Base-by-base conservation (phyloP, 768 basidiomycete genomes). In the Xerocomus potaroensis region DNA sequence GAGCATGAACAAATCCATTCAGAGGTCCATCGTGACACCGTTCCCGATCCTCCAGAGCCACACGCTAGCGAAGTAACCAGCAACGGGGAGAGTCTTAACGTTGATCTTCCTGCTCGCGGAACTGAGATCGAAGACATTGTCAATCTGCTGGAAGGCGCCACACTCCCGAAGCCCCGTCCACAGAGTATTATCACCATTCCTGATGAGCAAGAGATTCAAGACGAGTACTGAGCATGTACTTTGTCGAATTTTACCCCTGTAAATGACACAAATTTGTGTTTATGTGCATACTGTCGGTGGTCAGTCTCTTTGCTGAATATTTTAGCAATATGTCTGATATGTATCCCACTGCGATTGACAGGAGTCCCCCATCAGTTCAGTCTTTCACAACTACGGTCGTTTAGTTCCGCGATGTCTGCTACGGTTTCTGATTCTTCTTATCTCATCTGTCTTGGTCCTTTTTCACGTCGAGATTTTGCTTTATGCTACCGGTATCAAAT, bases 51-150 rank as follows among this genome's bases (percentile, higher is more conserved):
- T 15, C 11, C 39, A 27, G 64, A 59, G 10, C 32, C 48, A 5
- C 50, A 45, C 46, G 23, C 37, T 29, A 23, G 24, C 24, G 43
- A 45, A 39, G 41, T 55, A 11, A 18, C 39, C 15, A 37, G 32
- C 32, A 59, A 57, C 9, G 53, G 53, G 41, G 34, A 55, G 18
- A 21, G 19, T 39, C 10, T 41, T 22, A 44, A 47, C 26, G 37
- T 35, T 11, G 56, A 44, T 24, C 30, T 19, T 12, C 4, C 19
- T 23, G n/a, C 40, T 16, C 24, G 40, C 12, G 72, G 61, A 14
- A 62, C 69, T 44, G 78, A 83, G 24, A 69, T 83, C 24, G 85
- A 80, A 62, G 78, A 79, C 45, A 79, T 87, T 43, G 79, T 88
- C 50, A 79, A 74, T 55, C 71, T 86, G 54, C 77, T 87, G 11